Evolutionary conservation across 352 stramenopile genomes (phyloP).

Genomic region (Phytophthora hibernalis): DNA sequence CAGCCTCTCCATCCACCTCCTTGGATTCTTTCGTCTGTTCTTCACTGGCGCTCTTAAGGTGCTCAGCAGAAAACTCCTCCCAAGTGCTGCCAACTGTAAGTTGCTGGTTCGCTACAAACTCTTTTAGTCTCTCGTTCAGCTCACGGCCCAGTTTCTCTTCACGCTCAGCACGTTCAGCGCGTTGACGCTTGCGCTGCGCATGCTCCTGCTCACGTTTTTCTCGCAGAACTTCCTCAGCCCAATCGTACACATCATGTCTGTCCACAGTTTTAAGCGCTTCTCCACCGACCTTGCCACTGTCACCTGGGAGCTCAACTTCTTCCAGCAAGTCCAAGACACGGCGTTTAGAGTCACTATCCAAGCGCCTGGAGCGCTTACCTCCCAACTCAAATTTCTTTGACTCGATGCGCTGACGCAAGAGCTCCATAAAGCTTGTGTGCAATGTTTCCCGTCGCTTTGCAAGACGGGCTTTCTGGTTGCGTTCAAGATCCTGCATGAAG

Average conservation of each 20-base stretch:
- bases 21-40: constrained; percentile 18
- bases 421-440: constrained; percentile 48
- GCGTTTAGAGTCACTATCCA: constrained; percentile 59
- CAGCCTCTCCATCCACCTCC: constrained; percentile 15
- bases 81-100: constrained; percentile 40
- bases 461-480: constrained; percentile 56
- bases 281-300: constrained; percentile 28
- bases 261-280: constrained; percentile 43
- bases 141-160: constrained; percentile 44
- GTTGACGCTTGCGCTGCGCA: constrained; percentile 55
- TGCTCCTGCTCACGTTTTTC: constrained; percentile 56
- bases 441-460: constrained; percentile 52
- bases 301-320: constrained; percentile 33
- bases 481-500: constrained; percentile 70
- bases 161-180: constrained; percentile 47
- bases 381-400: constrained; percentile 36
- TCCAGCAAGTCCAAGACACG: constrained; percentile 52
- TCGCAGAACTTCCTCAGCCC: constrained; percentile 58
- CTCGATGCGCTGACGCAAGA: constrained; percentile 48
- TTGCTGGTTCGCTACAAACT: constrained; percentile 11
- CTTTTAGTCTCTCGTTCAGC: constrained; percentile 43
- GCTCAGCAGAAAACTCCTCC: constrained; percentile 31
- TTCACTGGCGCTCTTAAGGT: constrained; percentile 22
- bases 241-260: constrained; percentile 71
- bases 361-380: constrained; percentile 24